Base-by-base conservation (phyloP, 495 filamentous ascomycete genomes). In the Hypoxylon rickii region DNA sequence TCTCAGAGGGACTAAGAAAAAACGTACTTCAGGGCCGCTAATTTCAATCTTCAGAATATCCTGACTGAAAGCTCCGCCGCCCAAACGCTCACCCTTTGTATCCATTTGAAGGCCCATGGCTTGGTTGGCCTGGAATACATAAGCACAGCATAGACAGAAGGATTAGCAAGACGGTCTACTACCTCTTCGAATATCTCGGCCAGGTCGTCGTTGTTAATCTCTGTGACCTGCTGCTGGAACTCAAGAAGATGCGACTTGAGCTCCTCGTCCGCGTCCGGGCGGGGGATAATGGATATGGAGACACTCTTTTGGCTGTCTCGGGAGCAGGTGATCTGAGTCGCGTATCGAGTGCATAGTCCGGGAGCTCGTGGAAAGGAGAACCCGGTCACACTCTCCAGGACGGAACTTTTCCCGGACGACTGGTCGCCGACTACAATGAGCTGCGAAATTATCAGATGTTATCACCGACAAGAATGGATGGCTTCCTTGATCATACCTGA, bases 41-140 rank as follows among this genome's bases (percentile, higher is more conserved):
- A 86, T 78, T 49, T 86, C 80, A 4, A 87, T 71, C 15, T 72
- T 75, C 12, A 87, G 70, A 3, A 87, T 65, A 62, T 84, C 75
- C 1, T 74, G 63, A 1, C 74, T 76, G 53, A 86, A 86, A 0
- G 74, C 61, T 4, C 44, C 52, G 5, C 32, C 21, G 15, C n/a
- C n/a, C n/a, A n/a, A n/a, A n/a, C n/a, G n/a, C n/a, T n/a, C n/a
- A n/a, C n/a, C n/a, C n/a, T n/a, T n/a, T n/a, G n/a, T n/a, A n/a
- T n/a, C n/a, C n/a, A n/a, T n/a, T n/a, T n/a, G n/a, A n/a, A n/a
- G n/a, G n/a, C n/a, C n/a, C n/a, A n/a, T n/a, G n/a, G n/a, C n/a
- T n/a, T n/a, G n/a, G n/a, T n/a, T n/a, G n/a, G n/a, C n/a, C n/a
- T n/a, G n/a, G n/a, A n/a, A n/a, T n/a, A n/a, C n/a, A n/a, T n/a